These are phyloP conservation scores for Harrya chromipes DNA, from an alignment of 768 basidiomycete genomes.

Conservation along the genomic window DNA sequence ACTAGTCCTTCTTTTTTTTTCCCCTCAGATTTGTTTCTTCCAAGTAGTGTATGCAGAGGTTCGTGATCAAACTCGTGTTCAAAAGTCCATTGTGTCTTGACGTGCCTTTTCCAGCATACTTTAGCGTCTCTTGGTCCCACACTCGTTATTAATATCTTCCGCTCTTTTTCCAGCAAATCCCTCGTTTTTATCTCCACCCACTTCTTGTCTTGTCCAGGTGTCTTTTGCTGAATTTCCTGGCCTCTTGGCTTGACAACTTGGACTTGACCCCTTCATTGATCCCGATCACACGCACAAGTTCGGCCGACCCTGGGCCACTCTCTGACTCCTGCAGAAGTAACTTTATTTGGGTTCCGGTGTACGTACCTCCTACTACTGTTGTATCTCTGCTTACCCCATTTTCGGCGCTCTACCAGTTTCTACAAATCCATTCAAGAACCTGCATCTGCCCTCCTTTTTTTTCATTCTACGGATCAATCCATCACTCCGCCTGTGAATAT, in stretches of 20 bases:
- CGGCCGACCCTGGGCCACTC: too few relatives aligned
- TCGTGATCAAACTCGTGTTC: too few relatives aligned
- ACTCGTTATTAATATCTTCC: conserved; percentile 9
- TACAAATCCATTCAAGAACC: neutral
- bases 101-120: conserved; percentile 5
- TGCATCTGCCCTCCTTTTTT: neutral
- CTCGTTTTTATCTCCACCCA: too few relatives aligned
- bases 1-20: too few relatives aligned
- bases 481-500: conserved; percentile 6
- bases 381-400: conserved; percentile 15
- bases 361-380: conserved; percentile 6
- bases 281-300: too few relatives aligned
- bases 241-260: too few relatives aligned
- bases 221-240: neutral
- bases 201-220: too few relatives aligned
- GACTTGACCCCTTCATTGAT: neutral
- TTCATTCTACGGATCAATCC: conserved; percentile 1
- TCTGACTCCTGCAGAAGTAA: too few relatives aligned
- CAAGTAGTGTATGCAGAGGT: conserved; percentile 20
- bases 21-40: neutral
- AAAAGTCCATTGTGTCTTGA: too few relatives aligned
- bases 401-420: neutral
- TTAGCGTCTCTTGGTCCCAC: neutral
- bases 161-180: conserved; percentile 2
- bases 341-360: too few relatives aligned